A percentile compares a stretch with the other conserved stretches of the same genome.
Evolutionary conservation across 257 asterid species (phyloP).

Genomic region (Nicotiana knightiana): DNA sequence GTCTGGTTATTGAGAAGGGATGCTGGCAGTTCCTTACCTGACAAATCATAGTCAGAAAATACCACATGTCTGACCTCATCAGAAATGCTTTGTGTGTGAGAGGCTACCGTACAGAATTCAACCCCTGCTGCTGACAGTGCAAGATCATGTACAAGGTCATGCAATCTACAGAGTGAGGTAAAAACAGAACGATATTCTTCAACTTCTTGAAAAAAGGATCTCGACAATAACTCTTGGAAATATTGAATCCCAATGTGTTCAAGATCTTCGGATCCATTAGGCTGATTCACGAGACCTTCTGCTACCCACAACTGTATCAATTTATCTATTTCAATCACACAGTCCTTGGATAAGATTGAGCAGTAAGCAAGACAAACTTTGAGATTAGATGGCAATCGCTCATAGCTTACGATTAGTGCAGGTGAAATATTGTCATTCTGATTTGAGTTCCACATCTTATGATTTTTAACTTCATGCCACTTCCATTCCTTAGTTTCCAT

Average conservation of each 20-base stretch:
- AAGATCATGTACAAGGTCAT: background rate
- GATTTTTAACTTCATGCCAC: background rate
- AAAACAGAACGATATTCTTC: background rate
- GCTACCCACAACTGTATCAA: background rate
- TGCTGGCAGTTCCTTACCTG: background rate
- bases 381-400: background rate
- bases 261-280: background rate
- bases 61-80: background rate
- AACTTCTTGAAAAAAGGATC: background rate
- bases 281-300: background rate
- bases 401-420: background rate
- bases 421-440: background rate
- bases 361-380: conserved; percentile 6
- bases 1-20: background rate
- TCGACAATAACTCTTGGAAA: background rate
- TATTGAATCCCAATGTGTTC: background rate
- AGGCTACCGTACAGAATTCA: background rate
- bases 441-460: background rate
- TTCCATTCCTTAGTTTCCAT: background rate
- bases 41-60: background rate
- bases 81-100: background rate
- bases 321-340: background rate
- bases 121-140: background rate
- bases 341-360: background rate
- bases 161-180: background rate